Conservation (phyloP, 495 filamentous ascomycete genomes). For the Podospora appendiculata region DNA sequence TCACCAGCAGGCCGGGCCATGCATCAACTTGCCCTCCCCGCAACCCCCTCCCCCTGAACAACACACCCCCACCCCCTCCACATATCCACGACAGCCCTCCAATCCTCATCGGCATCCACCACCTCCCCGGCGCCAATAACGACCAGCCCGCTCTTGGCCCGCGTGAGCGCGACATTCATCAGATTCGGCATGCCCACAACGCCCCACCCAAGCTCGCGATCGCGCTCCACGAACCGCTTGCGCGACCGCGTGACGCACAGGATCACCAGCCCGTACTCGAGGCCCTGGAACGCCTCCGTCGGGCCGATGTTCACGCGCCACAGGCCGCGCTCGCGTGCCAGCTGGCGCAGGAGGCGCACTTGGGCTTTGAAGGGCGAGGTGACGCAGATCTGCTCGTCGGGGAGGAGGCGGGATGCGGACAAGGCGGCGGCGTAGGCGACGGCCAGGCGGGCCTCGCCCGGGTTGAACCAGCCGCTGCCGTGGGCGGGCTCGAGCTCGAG, state of each 20-base stretch:
- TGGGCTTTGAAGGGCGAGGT: conserved; percentile 50
- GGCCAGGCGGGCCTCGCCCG: conserved; percentile 38
- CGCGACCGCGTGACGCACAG: conserved; percentile 47
- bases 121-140: conserved; percentile 44
- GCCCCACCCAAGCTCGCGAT: conserved; percentile 38
- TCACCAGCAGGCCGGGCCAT: too few relatives aligned
- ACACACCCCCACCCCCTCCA: conserved; percentile 12
- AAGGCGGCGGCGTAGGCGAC: conserved; percentile 33
- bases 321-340: conserved; percentile 17
- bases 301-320: conserved; percentile 47
- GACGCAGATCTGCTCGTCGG: conserved; percentile 40
- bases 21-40: neutral
- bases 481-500: conserved; percentile 38
- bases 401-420: conserved; percentile 24
- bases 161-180: conserved; percentile 49
- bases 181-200: conserved; percentile 39
- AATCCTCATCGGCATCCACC: conserved; percentile 15
- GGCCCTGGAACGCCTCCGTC: conserved; percentile 50
- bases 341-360: conserved; percentile 34
- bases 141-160: conserved; percentile 45
- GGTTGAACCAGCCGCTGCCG: conserved; percentile 48
- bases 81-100: conserved; percentile 34
- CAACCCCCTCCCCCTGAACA: neutral
- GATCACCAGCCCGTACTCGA: conserved; percentile 46
- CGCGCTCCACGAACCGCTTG: conserved; percentile 37